phyloP scores from a whole-genome alignment of 768 basidiomycete genomes.

The Hygrophoropsis aurantiaca region DNA sequence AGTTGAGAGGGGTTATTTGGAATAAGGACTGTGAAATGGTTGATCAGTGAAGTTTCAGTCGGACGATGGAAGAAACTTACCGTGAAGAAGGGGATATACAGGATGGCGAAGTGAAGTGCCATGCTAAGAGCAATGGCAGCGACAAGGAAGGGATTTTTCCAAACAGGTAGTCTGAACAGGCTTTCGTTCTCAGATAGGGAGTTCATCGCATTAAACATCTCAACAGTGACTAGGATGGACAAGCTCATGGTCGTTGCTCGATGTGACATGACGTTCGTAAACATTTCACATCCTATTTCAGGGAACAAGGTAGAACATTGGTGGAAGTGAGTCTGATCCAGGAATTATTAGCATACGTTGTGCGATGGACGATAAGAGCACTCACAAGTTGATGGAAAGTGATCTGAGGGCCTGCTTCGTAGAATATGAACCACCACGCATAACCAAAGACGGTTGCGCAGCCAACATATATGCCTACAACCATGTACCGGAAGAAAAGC shows the following conservation, averaged over 20 bases:
- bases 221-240: conserved; percentile 92
- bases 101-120: conserved; percentile 89
- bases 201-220: conserved; percentile 99
- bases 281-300: conserved; percentile 94
- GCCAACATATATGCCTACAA: conserved; percentile 93
- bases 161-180: conserved; percentile 81
- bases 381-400: conserved; percentile 89
- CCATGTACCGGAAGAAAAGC: conserved; percentile 95
- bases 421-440: conserved; percentile 99
- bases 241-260: conserved; percentile 94
- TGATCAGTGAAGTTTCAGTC: background rate
- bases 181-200: conserved; percentile 98
- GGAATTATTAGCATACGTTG: conserved; percentile 6
- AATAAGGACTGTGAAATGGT: conserved; percentile 61
- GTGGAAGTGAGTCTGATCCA: conserved; percentile 90
- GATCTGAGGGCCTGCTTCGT: conserved; percentile 88
- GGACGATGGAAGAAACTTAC: conserved; percentile 42
- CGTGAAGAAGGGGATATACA: conserved; percentile 97
- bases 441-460: conserved; percentile 96
- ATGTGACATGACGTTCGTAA: conserved; percentile 82
- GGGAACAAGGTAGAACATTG: conserved; percentile 82
- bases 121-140: conserved; percentile 88
- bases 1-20: conserved; percentile 91
- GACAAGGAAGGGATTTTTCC: conserved; percentile 94
- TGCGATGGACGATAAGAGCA: conserved; percentile 11